Conservation (phyloP, 768 basidiomycete species). For the Termitomyces titanicus region DNA sequence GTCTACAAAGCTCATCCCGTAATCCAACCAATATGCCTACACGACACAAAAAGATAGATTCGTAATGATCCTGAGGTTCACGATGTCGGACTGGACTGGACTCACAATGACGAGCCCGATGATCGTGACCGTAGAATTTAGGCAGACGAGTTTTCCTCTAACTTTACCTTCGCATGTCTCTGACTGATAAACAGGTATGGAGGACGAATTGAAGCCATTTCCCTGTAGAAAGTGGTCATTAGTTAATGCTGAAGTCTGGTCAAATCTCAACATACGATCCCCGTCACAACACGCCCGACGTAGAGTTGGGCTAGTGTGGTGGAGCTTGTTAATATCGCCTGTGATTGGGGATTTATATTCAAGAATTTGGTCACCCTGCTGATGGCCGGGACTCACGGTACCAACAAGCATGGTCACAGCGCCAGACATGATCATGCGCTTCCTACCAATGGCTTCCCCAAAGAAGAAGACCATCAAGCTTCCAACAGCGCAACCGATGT, state of each 20-base stretch:
- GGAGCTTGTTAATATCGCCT: constrained; percentile 36
- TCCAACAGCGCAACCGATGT: constrained; percentile 36
- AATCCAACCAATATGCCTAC: constrained; percentile 38
- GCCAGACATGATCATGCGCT: constrained; percentile 35
- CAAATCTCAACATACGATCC: constrained; percentile 21
- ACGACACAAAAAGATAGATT: neutral
- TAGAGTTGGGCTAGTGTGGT: constrained; percentile 35
- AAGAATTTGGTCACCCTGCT: neutral
- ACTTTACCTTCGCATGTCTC: constrained; percentile 34
- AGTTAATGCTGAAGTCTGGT: neutral
- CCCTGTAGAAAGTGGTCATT: constrained; percentile 20
- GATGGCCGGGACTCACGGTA: constrained; percentile 22
- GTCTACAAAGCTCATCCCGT: constrained; percentile 33
- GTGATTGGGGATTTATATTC: neutral
- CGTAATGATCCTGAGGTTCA: neutral
- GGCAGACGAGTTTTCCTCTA: constrained; percentile 31
- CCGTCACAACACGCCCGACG: constrained; percentile 34
- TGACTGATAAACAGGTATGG: constrained; percentile 37
- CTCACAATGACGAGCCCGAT: constrained; percentile 35
- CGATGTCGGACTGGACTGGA: neutral
- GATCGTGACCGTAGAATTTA: constrained; percentile 36
- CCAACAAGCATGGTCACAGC: constrained; percentile 35
- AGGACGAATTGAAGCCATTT: constrained; percentile 39
- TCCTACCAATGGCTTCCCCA: constrained; percentile 34
- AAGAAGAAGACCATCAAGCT: constrained; percentile 34